phyloP scores from a whole-genome alignment of 805 yeast genomes.

The Suhomyces faveliae region DNA sequence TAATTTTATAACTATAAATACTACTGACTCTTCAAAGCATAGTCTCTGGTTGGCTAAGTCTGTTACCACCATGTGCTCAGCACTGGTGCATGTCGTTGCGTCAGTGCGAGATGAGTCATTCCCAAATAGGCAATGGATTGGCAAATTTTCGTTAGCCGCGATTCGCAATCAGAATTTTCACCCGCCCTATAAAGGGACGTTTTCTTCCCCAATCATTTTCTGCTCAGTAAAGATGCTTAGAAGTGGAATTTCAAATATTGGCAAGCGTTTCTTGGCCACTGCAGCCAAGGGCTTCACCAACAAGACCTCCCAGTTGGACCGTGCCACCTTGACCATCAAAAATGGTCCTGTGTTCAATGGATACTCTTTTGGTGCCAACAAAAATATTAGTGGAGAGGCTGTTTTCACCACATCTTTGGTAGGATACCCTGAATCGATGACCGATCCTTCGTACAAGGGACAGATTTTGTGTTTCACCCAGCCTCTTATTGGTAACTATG shows the following conservation, averaged over 20 bases:
- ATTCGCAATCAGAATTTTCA: conserved; percentile 29
- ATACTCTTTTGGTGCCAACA: conserved; percentile 92
- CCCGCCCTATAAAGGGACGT: conserved; percentile 1
- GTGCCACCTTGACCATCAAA: conserved; percentile 88
- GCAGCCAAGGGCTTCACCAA: conserved; percentile 30
- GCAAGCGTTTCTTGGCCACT: conserved; percentile 34
- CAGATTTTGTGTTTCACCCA: conserved; percentile 96
- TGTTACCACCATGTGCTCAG: not conserved
- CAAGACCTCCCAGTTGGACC: conserved; percentile 50
- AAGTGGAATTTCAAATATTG: conserved; percentile 2
- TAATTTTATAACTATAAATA: too few relatives aligned
- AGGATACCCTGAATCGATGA: conserved; percentile 98
- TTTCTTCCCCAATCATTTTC: not conserved
- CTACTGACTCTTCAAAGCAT: too few relatives aligned
- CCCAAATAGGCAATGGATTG: conserved; percentile 23
- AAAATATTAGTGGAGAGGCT: conserved; percentile 92
- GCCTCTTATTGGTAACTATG: conserved; percentile 96
- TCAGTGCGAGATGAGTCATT: conserved; percentile 18
- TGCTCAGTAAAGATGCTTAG: conserved; percentile 2
- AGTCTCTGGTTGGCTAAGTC: too few relatives aligned
- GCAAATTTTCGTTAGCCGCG: conserved; percentile 30
- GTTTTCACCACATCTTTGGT: conserved; percentile 97
- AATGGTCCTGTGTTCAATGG: conserved; percentile 94
- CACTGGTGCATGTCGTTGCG: not conserved
- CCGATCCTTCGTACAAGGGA: conserved; percentile 97